A percentile compares a stretch with the other conserved stretches of the same genome.
These are phyloP conservation scores for Neurospora sp. DNA, from an alignment of 2,329 filamentous ascomycete genomes.

Conservation along the genomic window DNA sequence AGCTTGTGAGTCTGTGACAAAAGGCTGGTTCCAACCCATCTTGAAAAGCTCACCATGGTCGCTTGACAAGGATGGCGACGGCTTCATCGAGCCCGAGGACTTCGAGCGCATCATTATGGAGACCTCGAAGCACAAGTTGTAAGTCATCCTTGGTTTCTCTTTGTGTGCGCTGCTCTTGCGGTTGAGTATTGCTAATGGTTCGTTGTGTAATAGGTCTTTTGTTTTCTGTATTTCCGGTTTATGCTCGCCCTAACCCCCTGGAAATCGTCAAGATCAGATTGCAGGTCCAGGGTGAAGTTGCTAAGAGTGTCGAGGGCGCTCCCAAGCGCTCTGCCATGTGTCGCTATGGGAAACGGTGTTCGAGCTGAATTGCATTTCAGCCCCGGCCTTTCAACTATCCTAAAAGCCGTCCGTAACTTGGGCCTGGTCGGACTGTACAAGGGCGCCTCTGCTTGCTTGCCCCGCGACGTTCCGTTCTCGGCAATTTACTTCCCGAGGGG, in stretches of 20 bases:
- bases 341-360: no score
- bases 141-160: conserved; percentile 76
- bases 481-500: conserved; percentile 84
- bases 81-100: conserved; percentile 89
- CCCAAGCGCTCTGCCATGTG: conserved; percentile 82
- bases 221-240: no score
- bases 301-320: conserved; percentile 70
- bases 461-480: conserved; percentile 94
- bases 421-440: conserved; percentile 92
- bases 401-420: conserved; percentile 28
- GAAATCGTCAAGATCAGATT: conserved; percentile 99
- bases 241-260: conserved; percentile 60
- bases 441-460: conserved; percentile 74
- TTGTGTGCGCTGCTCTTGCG: conserved; percentile 82
- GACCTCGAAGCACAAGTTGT: conserved; percentile 49
- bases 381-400: no score
- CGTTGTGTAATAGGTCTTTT: conserved; percentile 63
- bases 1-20: background rate
- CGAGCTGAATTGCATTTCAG: no score
- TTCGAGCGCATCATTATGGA: conserved; percentile 95
- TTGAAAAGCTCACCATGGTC: background rate
- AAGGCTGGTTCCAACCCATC: background rate
- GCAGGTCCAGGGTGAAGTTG: conserved; percentile 92
- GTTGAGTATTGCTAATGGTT: conserved; percentile 23
- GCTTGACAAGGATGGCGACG: conserved; percentile 80